phyloP scores from a whole-genome alignment of 768 basidiomycete genomes.

The Symmetrospora coprosmae region DNA sequence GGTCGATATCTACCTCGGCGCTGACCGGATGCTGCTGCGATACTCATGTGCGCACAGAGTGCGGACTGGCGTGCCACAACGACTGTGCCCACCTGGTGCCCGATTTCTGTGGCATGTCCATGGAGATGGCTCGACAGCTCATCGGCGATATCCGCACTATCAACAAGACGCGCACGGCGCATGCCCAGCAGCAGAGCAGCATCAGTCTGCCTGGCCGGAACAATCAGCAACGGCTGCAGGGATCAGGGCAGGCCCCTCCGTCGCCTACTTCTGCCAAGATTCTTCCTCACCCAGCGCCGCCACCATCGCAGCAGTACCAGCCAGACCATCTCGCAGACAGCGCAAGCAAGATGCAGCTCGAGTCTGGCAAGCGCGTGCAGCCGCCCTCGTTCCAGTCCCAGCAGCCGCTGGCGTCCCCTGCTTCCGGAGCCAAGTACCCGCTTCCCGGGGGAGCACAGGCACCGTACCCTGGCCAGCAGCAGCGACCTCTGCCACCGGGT shows the following conservation, averaged over 20 bases:
- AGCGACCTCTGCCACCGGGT: not conserved
- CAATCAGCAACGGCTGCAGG: no score
- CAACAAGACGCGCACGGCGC: conserved; percentile 37
- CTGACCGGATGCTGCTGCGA: not conserved
- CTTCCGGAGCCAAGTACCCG: not conserved
- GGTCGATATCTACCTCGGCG: not conserved
- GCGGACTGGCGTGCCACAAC: conserved; percentile 79
- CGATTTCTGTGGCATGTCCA: conserved; percentile 99
- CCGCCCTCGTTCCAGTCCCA: not conserved
- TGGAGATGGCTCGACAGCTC: conserved; percentile 93
- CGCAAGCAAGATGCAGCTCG: not conserved
- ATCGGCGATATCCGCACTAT: conserved; percentile 67
- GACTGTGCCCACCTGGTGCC: conserved; percentile 89
- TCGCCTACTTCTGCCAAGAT: no score
- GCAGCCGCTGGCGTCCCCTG: not conserved
- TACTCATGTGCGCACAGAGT: conserved; percentile 44
- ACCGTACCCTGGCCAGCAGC: not conserved
- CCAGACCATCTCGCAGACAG: not conserved
- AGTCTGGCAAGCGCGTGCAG: not conserved
- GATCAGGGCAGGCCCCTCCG: no score
- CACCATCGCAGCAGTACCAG: not conserved
- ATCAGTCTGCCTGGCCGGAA: not conserved
- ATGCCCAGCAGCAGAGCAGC: not conserved
- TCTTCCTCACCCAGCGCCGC: not conserved
- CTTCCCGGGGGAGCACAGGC: not conserved